Conservation (phyloP, 495 filamentous ascomycete genomes). For the Podospora tetraspora region DNA sequence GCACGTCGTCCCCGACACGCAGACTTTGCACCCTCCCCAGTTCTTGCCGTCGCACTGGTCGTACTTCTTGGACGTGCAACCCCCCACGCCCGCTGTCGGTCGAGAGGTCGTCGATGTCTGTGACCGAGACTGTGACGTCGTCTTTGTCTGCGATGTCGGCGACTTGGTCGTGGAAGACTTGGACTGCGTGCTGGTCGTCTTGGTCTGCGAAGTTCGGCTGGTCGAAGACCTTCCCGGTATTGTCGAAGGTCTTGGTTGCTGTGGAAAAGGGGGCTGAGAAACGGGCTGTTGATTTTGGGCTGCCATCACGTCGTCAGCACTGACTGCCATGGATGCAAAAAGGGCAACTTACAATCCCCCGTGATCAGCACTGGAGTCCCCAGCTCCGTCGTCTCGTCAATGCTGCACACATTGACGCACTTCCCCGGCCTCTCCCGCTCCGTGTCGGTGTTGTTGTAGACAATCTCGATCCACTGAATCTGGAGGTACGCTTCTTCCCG, state of each 20-base stretch:
- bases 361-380: conserved; percentile 33
- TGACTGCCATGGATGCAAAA: neutral
- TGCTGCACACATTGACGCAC: conserved; percentile 45
- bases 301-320: neutral
- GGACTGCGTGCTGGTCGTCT: neutral
- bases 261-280: neutral
- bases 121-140: neutral
- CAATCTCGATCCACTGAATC: conserved; percentile 69
- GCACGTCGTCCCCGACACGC: conserved; percentile 40
- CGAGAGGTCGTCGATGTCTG: neutral
- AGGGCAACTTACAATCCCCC: neutral
- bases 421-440: conserved; percentile 16
- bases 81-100: conserved; percentile 7
- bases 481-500: conserved; percentile 56
- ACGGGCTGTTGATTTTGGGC: neutral
- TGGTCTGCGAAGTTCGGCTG: neutral
- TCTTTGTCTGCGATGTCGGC: neutral
- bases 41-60: conserved; percentile 47
- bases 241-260: neutral
- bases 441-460: conserved; percentile 54
- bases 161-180: neutral
- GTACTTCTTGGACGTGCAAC: conserved; percentile 27
- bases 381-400: conserved; percentile 41
- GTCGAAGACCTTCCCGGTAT: neutral
- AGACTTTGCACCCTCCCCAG: conserved; percentile 44